These are phyloP conservation scores for Tympanopsis confertula DNA, from an alignment of 2,329 filamentous ascomycete genomes.

Conservation along the genomic window DNA sequence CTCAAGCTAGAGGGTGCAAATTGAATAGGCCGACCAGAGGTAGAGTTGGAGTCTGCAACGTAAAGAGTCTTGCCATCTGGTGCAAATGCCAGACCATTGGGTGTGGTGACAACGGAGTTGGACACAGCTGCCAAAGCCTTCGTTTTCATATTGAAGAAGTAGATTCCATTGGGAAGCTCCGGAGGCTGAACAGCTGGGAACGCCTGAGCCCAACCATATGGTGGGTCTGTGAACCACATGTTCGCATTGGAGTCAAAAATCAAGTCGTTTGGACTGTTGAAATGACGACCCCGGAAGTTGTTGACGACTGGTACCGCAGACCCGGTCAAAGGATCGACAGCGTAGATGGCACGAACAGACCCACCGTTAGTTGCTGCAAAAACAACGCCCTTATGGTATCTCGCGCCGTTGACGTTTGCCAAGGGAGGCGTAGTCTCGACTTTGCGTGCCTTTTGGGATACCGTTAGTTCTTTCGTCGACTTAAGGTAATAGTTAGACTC, in stretches of 20 bases:
- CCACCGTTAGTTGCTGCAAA: slow-evolving; percentile 3
- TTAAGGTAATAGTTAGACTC: no score
- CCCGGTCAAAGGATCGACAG: background rate
- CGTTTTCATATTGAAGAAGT: slow-evolving; percentile 2
- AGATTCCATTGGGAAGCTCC: slow-evolving; percentile 1
- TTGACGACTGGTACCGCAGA: background rate
- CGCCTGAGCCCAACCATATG: background rate
- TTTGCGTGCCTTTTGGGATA: slow-evolving; percentile 2
- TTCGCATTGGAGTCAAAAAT: slow-evolving; percentile 1
- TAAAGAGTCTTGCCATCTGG: slow-evolving; percentile 11
- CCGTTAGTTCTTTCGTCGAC: no score
- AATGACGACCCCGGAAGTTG: slow-evolving; percentile 2
- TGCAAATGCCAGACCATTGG: slow-evolving; percentile 12
- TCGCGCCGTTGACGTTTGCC: slow-evolving; percentile 1
- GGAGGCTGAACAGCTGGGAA: slow-evolving; percentile 4
- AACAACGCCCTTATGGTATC: slow-evolving; percentile 1
- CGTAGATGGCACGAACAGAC: background rate
- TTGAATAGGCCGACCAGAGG: slow-evolving; percentile 1
- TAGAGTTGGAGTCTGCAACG: slow-evolving; percentile 10
- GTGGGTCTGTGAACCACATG: slow-evolving; percentile 2
- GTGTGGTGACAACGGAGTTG: slow-evolving; percentile 5
- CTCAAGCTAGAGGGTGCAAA: background rate
- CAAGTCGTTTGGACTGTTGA: slow-evolving; percentile 2
- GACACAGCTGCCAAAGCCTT: slow-evolving; percentile 1
- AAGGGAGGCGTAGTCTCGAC: slow-evolving; percentile 1